A percentile compares a stretch with the other conserved stretches of the same genome.
phyloP scores from a whole-genome alignment of 1,284 basidiomycete genomes.

The Vanrija pseudolonga region DNA sequence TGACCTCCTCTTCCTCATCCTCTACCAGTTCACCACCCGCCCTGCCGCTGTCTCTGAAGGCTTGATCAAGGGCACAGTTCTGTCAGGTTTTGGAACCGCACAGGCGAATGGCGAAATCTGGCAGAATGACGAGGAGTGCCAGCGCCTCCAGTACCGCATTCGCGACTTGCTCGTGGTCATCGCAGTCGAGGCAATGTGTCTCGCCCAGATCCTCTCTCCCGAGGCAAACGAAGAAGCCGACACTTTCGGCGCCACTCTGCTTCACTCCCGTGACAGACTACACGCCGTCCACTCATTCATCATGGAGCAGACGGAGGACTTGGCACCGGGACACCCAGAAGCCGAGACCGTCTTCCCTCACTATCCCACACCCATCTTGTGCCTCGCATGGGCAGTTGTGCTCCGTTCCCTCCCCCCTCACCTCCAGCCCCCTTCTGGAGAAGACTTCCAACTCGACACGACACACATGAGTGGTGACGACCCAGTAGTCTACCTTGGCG shows the following conservation, averaged over 20 bases:
- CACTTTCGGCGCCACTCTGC: constrained; percentile 23
- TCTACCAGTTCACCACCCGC: constrained; percentile 33
- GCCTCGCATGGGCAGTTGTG: constrained; percentile 42
- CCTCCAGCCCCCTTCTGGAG: constrained; percentile 19
- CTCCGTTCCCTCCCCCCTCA: constrained; percentile 28
- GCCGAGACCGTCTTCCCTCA: constrained; percentile 13
- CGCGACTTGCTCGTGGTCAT: constrained; percentile 38
- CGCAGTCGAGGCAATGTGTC: constrained; percentile 34
- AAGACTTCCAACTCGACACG: constrained; percentile 19
- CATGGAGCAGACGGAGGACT: constrained; percentile 28
- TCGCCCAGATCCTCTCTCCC: constrained; percentile 30
- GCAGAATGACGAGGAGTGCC: constrained; percentile 30
- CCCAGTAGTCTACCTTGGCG: constrained; percentile 21
- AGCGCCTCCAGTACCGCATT: constrained; percentile 26
- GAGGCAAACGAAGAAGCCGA: constrained; percentile 14
- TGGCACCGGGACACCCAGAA: constrained; percentile 1
- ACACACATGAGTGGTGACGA: constrained; percentile 15
- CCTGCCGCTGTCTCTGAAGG: constrained; percentile 36
- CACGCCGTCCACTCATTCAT: constrained; percentile 34
- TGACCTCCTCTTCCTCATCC: constrained; percentile 37
- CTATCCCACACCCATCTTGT: constrained; percentile 40
- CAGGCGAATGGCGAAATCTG: constrained; percentile 42
- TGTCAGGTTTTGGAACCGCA: constrained; percentile 36
- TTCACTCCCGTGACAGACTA: constrained; percentile 28
- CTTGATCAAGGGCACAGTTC: constrained; percentile 31